These are phyloP conservation scores for Saccharomyces hybrid DNA, from an alignment of 1,139 yeast genomes.

Conservation along the genomic window DNA sequence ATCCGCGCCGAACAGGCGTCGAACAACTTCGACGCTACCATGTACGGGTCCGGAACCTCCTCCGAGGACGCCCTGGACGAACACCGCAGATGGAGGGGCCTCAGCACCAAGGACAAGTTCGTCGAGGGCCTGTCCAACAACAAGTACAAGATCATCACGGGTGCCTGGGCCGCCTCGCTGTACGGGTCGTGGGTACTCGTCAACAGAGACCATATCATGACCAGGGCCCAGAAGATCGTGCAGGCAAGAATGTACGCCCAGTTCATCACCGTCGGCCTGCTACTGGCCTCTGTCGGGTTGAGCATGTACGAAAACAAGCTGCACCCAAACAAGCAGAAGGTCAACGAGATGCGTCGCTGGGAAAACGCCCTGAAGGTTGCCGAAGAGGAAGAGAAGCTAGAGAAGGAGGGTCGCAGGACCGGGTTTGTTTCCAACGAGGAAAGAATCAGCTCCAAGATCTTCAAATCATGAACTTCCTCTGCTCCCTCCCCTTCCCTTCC, in stretches of 20 bases:
- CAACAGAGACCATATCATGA: constrained; percentile 69
- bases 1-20: constrained; percentile 57
- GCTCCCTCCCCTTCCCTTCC: background rate
- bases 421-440: constrained; percentile 26
- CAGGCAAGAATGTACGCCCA: constrained; percentile 95
- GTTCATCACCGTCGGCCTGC: constrained; percentile 59
- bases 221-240: constrained; percentile 76
- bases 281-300: constrained; percentile 57
- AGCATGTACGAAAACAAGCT: constrained; percentile 55
- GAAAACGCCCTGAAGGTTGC: constrained; percentile 36
- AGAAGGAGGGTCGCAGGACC: constrained; percentile 10
- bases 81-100: constrained; percentile 43
- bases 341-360: constrained; percentile 37
- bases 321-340: constrained; percentile 36
- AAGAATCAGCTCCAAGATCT: constrained; percentile 30
- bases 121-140: constrained; percentile 44
- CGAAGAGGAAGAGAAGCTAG: constrained; percentile 34
- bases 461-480: constrained; percentile 18
- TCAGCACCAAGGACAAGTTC: constrained; percentile 41
- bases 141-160: constrained; percentile 69
- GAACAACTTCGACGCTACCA: constrained; percentile 43
- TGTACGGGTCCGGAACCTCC: constrained; percentile 36
- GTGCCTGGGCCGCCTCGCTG: constrained; percentile 81
- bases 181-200: constrained; percentile 76
- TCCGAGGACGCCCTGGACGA: constrained; percentile 41